These are phyloP conservation scores for Fusarium tanahbumbuense DNA, from an alignment of 2,329 filamentous ascomycete genomes.

Conservation along the genomic window DNA sequence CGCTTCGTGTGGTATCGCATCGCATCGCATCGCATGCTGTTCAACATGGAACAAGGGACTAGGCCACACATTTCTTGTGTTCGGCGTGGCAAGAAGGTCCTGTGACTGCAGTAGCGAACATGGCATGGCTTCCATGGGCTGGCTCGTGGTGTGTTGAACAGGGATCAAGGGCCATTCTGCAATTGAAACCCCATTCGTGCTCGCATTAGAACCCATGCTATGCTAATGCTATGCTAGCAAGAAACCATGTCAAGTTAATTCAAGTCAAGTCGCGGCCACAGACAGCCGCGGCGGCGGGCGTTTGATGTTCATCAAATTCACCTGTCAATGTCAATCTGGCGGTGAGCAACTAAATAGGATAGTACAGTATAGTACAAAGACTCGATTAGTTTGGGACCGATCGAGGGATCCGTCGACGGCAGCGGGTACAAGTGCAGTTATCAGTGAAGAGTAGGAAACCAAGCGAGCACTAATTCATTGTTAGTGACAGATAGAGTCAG, in stretches of 20 bases:
- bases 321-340: conserved; percentile 38
- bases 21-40: conserved; percentile 19
- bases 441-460: conserved; percentile 21
- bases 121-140: conserved; percentile 25
- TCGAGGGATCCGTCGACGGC: conserved; percentile 36
- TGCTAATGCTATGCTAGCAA: conserved; percentile 17
- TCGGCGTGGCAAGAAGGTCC: conserved; percentile 46
- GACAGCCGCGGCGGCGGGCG: conserved; percentile 38
- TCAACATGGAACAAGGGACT: conserved; percentile 21
- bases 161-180: conserved; percentile 43
- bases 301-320: conserved; percentile 40
- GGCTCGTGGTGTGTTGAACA: conserved; percentile 46
- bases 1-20: conserved; percentile 16
- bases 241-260: conserved; percentile 24
- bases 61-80: conserved; percentile 37
- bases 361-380: conserved; percentile 9
- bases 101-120: conserved; percentile 45
- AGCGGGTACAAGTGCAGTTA: conserved; percentile 16
- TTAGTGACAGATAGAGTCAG: conserved; percentile 17
- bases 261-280: conserved; percentile 8
- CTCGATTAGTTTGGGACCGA: conserved; percentile 37
- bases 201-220: conserved; percentile 33
- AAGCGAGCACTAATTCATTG: conserved; percentile 22
- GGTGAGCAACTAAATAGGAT: conserved; percentile 36
- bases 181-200: conserved; percentile 47